Evolutionary conservation across 345 rosid genomes (phyloP), one percentile per base, ranked within the genome.

Genomic region (Populus alba): DNA sequence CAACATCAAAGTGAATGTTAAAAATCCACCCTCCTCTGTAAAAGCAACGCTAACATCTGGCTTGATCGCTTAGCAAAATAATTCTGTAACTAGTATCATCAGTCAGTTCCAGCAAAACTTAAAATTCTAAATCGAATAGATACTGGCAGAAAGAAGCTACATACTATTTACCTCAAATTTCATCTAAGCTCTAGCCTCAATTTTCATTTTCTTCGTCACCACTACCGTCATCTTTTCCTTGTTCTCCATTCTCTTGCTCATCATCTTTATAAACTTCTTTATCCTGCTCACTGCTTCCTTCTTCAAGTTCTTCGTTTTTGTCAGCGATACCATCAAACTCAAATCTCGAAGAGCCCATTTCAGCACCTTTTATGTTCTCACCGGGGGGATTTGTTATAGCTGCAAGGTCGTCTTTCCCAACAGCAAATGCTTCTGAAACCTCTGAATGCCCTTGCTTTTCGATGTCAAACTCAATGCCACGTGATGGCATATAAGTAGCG

Each of bases 391-490:
- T 71, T 61, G 68, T 70, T 31, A 55, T 38, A 72, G 51, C 53
- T 16, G 70, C 72, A 74, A 59, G 23, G 67, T 78, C 18, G 53
- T 47, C 75, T 69, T 76, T 62, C 43, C 62, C 79, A 18, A 74
- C 70, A 23, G 69, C 25, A 65, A 81, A 77, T 53, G 83, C 80
- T 55, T 70, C 85, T 71, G 81, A 45, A 63, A 82, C 75, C 62
- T 84, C 87, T 31, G 87, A 77, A 77, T 78, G 72, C 53, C 70
- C 77, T 66, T 70, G 82, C 72, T 62, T 72, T 70, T 72, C 77
- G 22, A 66, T n/a, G 31, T 23, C 70, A 18, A 33, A 27, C 20
- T 73, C 78, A 63, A 23, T 71, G 61, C 66, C 51, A 66, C 15
- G 47, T n/a, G 43, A 41, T 57, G 73, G 74, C 38, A 45, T 22